Percentiles rank a stretch among this genome's conserved stretches.
Evolutionary conservation across 768 basidiomycete genomes (phyloP).

Genomic region (Hygrocybe punicea): DNA sequence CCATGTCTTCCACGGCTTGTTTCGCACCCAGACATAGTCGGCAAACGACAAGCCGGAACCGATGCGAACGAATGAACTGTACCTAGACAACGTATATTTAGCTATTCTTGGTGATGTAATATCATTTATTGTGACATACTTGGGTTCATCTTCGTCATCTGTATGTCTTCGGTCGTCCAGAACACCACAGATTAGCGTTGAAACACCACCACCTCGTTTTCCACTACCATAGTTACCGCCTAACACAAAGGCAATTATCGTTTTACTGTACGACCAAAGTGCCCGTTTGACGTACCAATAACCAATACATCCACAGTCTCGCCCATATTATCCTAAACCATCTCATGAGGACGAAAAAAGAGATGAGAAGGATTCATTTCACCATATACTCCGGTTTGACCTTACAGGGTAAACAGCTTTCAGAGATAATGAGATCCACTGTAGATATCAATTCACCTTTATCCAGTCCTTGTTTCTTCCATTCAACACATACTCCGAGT

Average conservation of each 20-base stretch:
- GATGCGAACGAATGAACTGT: conserved; percentile 82
- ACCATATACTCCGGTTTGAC: conserved; percentile 90
- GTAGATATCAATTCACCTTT: conserved; percentile 51
- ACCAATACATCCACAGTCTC: conserved; percentile 92
- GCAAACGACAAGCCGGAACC: conserved; percentile 84
- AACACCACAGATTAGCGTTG: conserved; percentile 86
- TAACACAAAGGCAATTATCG: conserved; percentile 26
- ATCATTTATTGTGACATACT: conserved; percentile 39
- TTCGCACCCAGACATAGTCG: conserved; percentile 82
- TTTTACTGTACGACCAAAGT: conserved; percentile 2
- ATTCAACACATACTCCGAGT: conserved; percentile 77
- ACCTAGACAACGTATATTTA: conserved; percentile 44
- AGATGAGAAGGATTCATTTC: conserved; percentile 11
- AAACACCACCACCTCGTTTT: conserved; percentile 82
- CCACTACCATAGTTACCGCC: conserved; percentile 88
- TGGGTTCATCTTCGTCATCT: conserved; percentile 59
- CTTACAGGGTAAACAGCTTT: conserved; percentile 28
- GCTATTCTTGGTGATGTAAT: neutral
- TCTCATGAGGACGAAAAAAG: neutral
- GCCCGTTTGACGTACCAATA: conserved; percentile 53
- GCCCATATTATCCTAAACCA: conserved; percentile 77
- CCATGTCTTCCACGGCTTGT: conserved; percentile 80
- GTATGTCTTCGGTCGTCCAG: conserved; percentile 63
- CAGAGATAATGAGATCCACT: neutral
- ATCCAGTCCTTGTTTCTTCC: conserved; percentile 91